Percentiles rank a stretch among this genome's conserved stretches.
phyloP scores from a whole-genome alignment of 345 rosid species.

The Tarenaya hassleriana region DNA sequence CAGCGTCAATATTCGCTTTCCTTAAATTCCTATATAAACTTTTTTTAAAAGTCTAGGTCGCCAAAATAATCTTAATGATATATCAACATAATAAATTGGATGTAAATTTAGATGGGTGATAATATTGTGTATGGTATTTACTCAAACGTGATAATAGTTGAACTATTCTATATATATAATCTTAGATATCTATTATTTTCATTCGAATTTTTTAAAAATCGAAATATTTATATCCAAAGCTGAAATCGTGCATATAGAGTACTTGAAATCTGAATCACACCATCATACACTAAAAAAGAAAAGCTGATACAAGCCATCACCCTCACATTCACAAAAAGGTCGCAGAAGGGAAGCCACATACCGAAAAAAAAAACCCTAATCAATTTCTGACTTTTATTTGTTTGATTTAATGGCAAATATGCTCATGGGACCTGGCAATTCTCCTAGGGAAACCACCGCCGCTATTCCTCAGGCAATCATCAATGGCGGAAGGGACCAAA shows the following conservation, averaged over 20 bases:
- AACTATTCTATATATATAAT: no score
- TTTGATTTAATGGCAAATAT: constrained; percentile 28
- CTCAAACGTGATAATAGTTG: no score
- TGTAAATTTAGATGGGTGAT: no score
- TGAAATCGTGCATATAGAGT: not conserved
- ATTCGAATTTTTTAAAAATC: not conserved
- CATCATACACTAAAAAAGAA: constrained; percentile 4
- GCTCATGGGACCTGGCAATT: constrained; percentile 46
- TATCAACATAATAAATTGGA: no score
- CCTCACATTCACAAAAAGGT: constrained; percentile 35
- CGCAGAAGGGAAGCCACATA: constrained; percentile 43
- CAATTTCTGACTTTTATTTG: constrained; percentile 1
- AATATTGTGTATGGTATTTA: no score
- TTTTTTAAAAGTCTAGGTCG: no score
- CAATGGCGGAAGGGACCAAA: constrained; percentile 71
- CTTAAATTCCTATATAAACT: no score
- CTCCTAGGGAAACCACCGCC: constrained; percentile 34
- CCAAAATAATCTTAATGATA: no score
- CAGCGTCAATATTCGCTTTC: no score
- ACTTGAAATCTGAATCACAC: constrained; percentile 10
- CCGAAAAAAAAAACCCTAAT: not conserved
- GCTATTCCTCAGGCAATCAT: constrained; percentile 55
- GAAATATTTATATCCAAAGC: not conserved
- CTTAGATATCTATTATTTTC: not conserved
- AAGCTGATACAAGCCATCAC: constrained; percentile 35